Conservation (phyloP, 371 early-diverging fungal genomes). For the Lichtheimia hyalospora region DNA sequence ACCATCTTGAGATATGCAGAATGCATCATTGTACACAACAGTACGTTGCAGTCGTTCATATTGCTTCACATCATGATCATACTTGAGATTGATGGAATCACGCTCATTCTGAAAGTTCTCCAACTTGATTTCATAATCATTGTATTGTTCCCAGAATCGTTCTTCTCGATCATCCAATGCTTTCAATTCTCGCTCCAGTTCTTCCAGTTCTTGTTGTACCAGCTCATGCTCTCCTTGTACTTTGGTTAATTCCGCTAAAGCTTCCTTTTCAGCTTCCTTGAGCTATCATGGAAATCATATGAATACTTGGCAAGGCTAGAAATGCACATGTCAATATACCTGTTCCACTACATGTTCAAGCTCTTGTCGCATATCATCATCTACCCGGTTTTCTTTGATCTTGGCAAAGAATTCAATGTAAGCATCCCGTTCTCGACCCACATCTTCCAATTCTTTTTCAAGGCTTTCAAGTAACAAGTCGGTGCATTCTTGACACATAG, state of each 20-base stretch:
- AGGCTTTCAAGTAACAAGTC: slow-evolving; percentile 73
- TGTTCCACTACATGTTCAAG: slow-evolving; percentile 50
- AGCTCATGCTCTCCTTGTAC: slow-evolving; percentile 61
- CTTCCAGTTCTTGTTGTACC: slow-evolving; percentile 58
- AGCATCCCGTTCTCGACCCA: slow-evolving; percentile 69
- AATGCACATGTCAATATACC: slow-evolving; percentile 24
- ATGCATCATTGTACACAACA: slow-evolving; percentile 92
- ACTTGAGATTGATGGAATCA: slow-evolving; percentile 76
- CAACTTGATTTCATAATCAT: slow-evolving; percentile 65
- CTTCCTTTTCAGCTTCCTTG: slow-evolving; percentile 52
- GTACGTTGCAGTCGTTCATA: slow-evolving; percentile 86
- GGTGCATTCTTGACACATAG: slow-evolving; percentile 89
- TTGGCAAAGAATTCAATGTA: slow-evolving; percentile 72
- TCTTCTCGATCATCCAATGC: slow-evolving; percentile 67
- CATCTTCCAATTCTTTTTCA: slow-evolving; percentile 70
- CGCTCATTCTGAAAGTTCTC: slow-evolving; percentile 73
- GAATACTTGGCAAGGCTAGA: neutral
- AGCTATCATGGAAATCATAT: slow-evolving; percentile 23
- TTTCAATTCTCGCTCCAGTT: slow-evolving; percentile 60
- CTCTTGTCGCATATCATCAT: slow-evolving; percentile 46
- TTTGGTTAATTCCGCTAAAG: slow-evolving; percentile 51
- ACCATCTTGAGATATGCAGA: slow-evolving; percentile 84
- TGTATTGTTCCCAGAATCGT: slow-evolving; percentile 75
- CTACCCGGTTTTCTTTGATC: slow-evolving; percentile 53
- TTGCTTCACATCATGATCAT: slow-evolving; percentile 75